Base-by-base conservation (phyloP, 495 filamentous ascomycete species). In the Penicillium paradoxum region DNA sequence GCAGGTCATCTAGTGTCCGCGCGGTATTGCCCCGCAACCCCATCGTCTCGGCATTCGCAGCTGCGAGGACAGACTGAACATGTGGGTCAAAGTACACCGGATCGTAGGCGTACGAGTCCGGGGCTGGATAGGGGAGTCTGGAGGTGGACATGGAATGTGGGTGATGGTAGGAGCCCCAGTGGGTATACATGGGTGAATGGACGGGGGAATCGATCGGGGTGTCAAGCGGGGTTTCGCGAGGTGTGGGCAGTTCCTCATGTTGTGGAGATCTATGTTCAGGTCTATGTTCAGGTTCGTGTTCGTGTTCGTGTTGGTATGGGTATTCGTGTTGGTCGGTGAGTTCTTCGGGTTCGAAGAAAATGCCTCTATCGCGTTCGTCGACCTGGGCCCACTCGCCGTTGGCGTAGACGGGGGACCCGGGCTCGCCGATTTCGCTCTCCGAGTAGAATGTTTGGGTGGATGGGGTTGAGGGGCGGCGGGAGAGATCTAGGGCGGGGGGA, bases 361-460 rank as follows among this genome's bases (percentile, higher is more conserved):
- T 64, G 25, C 60, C 57, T 40, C 60, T 56, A 45, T 67, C 63
- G 38, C 63, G 56, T 29, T 56, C 57, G 55, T 62, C 49, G 19
- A 65, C 59, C 38, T 63, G 55, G 29, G 57, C 52, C 62, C 59
- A 67, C 47, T 60, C 57, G 34, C 60, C 56, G 45, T 72, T 69
- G 19, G 67, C 64, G 49, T 61, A 64, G 54, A 73, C 61, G 2
- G 68, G 63, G 3, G 64, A 67, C 15, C 70, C 70, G 1, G 70
- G 70, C 48, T 74, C 71, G 41, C 71, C 71, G 17, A 74, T 65
- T 9, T 73, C 63, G 30, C 61, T 59, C 15, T 59, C 60, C 11
- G 48, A 59, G 49, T 51, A 62, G 45, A 59, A 56, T 32, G 58
- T 59, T 25, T 58, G 54, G 27, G 54, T 59, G n/a, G 65, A 64